Evolutionary conservation across 1,284 basidiomycete species (phyloP).

Genomic region (Caloboletus firmus): DNA sequence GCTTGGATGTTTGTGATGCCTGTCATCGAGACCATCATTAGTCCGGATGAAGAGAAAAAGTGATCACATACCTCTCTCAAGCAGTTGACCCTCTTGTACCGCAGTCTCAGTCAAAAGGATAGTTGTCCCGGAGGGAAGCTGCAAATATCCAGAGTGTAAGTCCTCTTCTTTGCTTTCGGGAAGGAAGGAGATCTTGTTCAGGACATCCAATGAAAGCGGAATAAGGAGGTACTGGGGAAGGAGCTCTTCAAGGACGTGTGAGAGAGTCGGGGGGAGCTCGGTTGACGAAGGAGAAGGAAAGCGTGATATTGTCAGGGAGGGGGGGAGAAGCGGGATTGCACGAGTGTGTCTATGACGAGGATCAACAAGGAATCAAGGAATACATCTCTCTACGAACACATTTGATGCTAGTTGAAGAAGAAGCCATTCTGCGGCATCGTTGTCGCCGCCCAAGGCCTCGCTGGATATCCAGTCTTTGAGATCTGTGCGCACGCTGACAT

Average conservation of each 20-base stretch:
- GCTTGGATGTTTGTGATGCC: constrained; percentile 70
- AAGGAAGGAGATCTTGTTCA: constrained; percentile 63
- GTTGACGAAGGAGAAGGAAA: constrained; percentile 51
- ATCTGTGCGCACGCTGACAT: constrained; percentile 42
- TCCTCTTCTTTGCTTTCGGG: constrained; percentile 75
- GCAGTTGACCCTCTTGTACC: constrained; percentile 65
- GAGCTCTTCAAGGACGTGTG: constrained; percentile 54
- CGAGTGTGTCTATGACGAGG: constrained; percentile 58
- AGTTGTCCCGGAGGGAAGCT: constrained; percentile 64
- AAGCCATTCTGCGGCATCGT: constrained; percentile 74
- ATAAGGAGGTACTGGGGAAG: constrained; percentile 52
- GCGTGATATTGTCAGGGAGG: constrained; percentile 61
- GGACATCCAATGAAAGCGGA: constrained; percentile 52
- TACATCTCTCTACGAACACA: constrained; percentile 50
- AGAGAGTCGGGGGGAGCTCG: constrained; percentile 45
- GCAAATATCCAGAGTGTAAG: constrained; percentile 72
- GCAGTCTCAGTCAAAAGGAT: constrained; percentile 68
- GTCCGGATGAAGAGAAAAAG: not conserved
- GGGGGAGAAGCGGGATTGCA: constrained; percentile 65
- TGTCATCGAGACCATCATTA: constrained; percentile 22
- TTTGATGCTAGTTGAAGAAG: constrained; percentile 64
- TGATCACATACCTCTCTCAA: constrained; percentile 51
- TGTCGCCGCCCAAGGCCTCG: constrained; percentile 67
- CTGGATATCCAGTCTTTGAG: constrained; percentile 71
- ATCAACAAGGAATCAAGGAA: constrained; percentile 1